Percentiles rank a stretch among this genome's conserved stretches.
Conservation (phyloP, 148 eudicot genomes). For the Fagopyrum esculentum region DNA sequence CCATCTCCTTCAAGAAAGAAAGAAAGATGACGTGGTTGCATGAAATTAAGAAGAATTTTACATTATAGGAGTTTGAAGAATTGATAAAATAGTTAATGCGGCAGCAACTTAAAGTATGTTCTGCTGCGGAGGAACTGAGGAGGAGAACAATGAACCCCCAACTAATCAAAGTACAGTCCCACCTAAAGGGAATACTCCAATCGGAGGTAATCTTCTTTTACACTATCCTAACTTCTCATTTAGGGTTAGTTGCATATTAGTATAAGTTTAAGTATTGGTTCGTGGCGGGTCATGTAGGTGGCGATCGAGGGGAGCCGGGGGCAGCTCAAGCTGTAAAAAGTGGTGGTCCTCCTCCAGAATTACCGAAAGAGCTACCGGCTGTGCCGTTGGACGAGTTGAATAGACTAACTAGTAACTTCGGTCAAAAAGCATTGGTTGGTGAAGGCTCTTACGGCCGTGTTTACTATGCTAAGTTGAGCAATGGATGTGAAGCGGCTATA, state of each 20-base stretch:
- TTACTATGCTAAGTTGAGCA: conserved; percentile 45
- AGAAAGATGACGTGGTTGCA: not conserved
- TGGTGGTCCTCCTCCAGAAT: conserved; percentile 43
- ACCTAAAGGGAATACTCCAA: conserved; percentile 40
- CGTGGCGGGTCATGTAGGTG: conserved; percentile 24
- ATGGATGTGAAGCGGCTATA: conserved; percentile 51
- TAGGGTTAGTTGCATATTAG: not conserved
- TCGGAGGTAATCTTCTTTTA: not conserved
- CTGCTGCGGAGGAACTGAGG: conserved; percentile 79
- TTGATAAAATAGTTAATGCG: conserved; percentile 7
- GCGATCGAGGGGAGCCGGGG: conserved; percentile 66
- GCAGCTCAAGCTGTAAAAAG: conserved; percentile 28
- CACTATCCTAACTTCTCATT: not conserved
- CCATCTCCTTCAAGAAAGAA: not conserved
- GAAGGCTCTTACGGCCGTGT: conserved; percentile 93
- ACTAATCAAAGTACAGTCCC: conserved; percentile 51
- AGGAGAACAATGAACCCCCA: conserved; percentile 54
- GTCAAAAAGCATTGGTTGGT: conserved; percentile 54
- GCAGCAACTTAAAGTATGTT: conserved; percentile 44
- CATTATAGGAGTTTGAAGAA: not conserved
- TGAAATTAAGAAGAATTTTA: not conserved
- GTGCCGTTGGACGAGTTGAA: conserved; percentile 52
- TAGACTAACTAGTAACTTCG: conserved; percentile 48
- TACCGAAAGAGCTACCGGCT: conserved; percentile 65
- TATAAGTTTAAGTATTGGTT: not conserved